A percentile compares a stretch with the other conserved stretches of the same genome.
Evolutionary conservation across 495 filamentous ascomycete genomes (phyloP).

Genomic region (Alectoria sarmentosa): DNA sequence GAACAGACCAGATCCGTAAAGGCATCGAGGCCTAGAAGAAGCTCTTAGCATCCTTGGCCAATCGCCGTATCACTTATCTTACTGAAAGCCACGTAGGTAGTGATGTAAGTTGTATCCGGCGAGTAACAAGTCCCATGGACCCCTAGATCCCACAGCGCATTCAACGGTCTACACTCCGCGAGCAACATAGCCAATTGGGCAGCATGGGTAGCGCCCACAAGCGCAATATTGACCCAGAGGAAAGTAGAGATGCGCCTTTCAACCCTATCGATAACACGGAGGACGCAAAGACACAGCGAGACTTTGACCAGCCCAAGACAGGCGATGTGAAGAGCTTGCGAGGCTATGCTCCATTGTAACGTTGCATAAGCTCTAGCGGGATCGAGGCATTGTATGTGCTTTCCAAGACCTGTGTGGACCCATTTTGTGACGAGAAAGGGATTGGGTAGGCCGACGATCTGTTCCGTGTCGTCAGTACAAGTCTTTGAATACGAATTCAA

Average conservation of each 20-base stretch:
- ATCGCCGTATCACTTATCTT: neutral
- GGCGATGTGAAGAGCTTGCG: conserved; percentile 7
- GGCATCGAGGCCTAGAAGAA: conserved; percentile 7
- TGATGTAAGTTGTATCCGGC: neutral
- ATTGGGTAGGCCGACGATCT: neutral
- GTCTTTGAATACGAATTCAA: neutral
- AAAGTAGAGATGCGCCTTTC: conserved; percentile 8
- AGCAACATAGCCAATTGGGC: conserved; percentile 12
- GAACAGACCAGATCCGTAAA: conserved; percentile 14
- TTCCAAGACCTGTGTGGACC: conserved; percentile 11
- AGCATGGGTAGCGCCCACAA: conserved; percentile 1
- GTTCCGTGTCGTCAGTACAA: neutral
- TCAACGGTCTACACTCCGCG: conserved; percentile 10
- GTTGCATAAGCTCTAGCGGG: neutral
- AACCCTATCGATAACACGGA: conserved; percentile 10
- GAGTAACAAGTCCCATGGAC: conserved; percentile 1
- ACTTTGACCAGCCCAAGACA: conserved; percentile 15
- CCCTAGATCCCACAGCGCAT: conserved; percentile 3
- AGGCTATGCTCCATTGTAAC: neutral
- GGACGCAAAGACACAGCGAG: conserved; percentile 11
- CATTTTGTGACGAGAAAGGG: conserved; percentile 9
- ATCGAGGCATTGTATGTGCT: conserved; percentile 12
- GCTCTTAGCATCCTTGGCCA: neutral
- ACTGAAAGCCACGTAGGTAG: neutral
- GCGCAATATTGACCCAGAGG: conserved; percentile 1